Evolutionary conservation across 208 protist species (phyloP).

Genomic region (Crithidia expoeki): DNA sequence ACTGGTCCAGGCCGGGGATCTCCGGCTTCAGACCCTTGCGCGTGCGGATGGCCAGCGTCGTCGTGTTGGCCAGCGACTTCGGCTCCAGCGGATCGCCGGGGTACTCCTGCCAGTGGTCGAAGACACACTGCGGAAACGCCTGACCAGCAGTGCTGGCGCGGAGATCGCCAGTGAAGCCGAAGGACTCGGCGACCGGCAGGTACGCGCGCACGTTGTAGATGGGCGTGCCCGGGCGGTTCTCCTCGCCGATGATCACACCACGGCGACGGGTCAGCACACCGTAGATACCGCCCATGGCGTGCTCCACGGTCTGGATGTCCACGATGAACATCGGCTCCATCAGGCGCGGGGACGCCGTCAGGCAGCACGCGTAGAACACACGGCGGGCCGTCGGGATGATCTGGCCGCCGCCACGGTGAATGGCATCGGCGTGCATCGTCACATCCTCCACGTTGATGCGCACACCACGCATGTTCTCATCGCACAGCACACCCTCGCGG

Average conservation of each 20-base stretch:
- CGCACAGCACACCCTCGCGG: conserved; percentile 92
- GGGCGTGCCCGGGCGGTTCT: conserved; percentile 95
- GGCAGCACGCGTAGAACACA: conserved; percentile 94
- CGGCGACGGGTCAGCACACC: conserved; percentile 94
- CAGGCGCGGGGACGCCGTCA: conserved; percentile 93
- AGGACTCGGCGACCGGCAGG: conserved; percentile 99
- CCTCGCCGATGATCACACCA: conserved; percentile 97
- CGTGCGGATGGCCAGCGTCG: conserved; percentile 89
- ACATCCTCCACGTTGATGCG: conserved; percentile 97
- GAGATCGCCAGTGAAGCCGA: conserved; percentile 97
- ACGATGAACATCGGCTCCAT: conserved; percentile 98
- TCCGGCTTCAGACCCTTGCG: conserved; percentile 97
- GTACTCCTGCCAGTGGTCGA: conserved; percentile 98
- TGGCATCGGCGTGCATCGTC: conserved; percentile 98
- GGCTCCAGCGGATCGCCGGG: conserved; percentile 85
- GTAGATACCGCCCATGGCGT: conserved; percentile 97
- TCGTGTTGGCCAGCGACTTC: conserved; percentile 63
- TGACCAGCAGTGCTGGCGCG: conserved; percentile 95
- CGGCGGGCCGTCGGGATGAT: conserved; percentile 97
- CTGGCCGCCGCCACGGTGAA: conserved; percentile 98
- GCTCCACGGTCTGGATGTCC: conserved; percentile 97
- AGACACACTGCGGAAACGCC: conserved; percentile 97
- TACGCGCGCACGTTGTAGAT: conserved; percentile 98
- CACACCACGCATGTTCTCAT: conserved; percentile 97
- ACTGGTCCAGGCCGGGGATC: conserved; percentile 93